phyloP scores from a whole-genome alignment of 441 rosid genomes.

The Breynia disticha region DNA sequence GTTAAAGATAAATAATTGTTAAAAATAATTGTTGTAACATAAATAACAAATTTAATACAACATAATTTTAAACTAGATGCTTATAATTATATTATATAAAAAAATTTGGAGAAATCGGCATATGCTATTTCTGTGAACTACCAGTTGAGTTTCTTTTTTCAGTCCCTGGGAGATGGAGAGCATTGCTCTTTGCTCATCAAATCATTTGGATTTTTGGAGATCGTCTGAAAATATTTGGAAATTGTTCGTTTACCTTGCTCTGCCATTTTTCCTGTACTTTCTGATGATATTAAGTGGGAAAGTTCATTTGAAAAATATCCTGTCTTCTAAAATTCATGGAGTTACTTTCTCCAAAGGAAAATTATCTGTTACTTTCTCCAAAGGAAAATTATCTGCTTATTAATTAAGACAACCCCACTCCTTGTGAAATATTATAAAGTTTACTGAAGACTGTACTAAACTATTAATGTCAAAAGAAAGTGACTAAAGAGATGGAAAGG shows the following conservation, averaged over 20 bases:
- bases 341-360: not conserved
- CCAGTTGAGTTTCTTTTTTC: too few relatives aligned
- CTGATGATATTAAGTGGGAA: too few relatives aligned
- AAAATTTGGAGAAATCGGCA: conserved; percentile 3
- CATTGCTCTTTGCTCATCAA: conserved; percentile 7
- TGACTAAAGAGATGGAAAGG: conserved; percentile 26
- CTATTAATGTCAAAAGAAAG: conserved; percentile 15
- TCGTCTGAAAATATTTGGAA: not conserved
- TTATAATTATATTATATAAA: not conserved
- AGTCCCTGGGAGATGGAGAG: not conserved
- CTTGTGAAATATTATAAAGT: not conserved
- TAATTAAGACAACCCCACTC: not conserved
- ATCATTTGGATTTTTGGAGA: conserved; percentile 3
- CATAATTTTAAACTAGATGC: conserved; percentile 3
- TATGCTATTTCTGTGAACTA: not conserved
- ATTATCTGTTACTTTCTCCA: conserved; percentile 1
- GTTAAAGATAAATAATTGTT: too few relatives aligned
- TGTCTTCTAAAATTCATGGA: too few relatives aligned
- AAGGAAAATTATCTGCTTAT: not conserved
- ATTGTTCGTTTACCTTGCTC: not conserved
- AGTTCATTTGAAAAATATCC: too few relatives aligned
- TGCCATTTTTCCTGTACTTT: too few relatives aligned
- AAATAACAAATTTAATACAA: conserved; percentile 6
- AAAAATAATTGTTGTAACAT: not conserved
- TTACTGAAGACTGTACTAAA: not conserved